Conservation (phyloP, 345 rosid species). For the Bruguiera gymnorhiza region DNA sequence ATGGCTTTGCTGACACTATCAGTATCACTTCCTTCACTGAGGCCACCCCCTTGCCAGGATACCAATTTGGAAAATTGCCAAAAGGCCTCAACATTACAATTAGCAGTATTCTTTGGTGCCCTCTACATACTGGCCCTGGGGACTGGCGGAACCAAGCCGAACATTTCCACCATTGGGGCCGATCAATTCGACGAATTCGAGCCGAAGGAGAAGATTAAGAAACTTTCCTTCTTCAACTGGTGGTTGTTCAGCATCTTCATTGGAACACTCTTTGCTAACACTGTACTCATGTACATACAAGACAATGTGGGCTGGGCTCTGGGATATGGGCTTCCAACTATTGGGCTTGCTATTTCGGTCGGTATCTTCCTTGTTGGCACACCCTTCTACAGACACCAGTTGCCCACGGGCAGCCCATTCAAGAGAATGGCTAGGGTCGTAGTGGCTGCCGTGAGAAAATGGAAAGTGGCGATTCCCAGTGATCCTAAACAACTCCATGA, state of each 20-base stretch:
- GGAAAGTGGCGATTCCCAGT: constrained; percentile 40
- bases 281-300: constrained; percentile 75
- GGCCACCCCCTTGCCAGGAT: constrained; percentile 54
- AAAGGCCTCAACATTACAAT: constrained; percentile 52
- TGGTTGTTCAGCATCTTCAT: constrained; percentile 93
- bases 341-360: constrained; percentile 60
- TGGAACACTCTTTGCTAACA: constrained; percentile 84
- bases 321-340: constrained; percentile 76
- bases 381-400: constrained; percentile 62
- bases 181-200: constrained; percentile 90
- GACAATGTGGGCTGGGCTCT: constrained; percentile 85
- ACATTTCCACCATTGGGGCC: constrained; percentile 87
- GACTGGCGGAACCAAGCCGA: constrained; percentile 91
- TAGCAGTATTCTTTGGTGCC: constrained; percentile 65
- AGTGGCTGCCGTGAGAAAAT: constrained; percentile 61
- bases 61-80: constrained; percentile 41
- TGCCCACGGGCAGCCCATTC: constrained; percentile 74
- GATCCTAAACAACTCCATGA: constrained; percentile 52
- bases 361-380: constrained; percentile 63
- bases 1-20: constrained; percentile 67
- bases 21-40: constrained; percentile 58
- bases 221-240: constrained; percentile 97
- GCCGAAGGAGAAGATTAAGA: constrained; percentile 64
- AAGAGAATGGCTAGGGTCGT: constrained; percentile 71
- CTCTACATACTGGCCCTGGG: constrained; percentile 73